Percentiles rank a stretch among this genome's conserved stretches.
Conservation (phyloP, 75 land plant species). For the Adiantum capillusveneris region DNA sequence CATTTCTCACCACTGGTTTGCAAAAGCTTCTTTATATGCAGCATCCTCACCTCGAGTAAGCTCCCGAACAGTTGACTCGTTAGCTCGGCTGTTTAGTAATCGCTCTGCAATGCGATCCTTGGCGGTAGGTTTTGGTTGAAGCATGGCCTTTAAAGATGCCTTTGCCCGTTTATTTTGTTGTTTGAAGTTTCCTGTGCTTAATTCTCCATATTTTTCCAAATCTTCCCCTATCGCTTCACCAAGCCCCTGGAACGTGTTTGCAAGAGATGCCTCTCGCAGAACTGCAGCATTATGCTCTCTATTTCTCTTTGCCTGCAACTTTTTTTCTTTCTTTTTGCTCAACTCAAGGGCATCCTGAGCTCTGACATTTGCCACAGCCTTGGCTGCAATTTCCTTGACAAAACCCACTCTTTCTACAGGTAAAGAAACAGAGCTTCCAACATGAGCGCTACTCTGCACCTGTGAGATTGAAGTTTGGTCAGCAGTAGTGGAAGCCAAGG, state of each 20-base stretch:
- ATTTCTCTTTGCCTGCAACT: conserved; percentile 27
- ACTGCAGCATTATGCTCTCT: conserved; percentile 80
- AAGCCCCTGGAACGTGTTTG: conserved; percentile 46
- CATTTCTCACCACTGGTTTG: conserved; percentile 79
- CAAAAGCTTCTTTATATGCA: conserved; percentile 56
- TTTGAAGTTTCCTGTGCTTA: background rate
- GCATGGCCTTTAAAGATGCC: conserved; percentile 57
- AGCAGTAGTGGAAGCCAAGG: conserved; percentile 7
- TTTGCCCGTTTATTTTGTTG: conserved; percentile 25
- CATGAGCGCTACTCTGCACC: background rate
- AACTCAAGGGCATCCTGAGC: conserved; percentile 41
- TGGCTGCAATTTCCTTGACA: conserved; percentile 30
- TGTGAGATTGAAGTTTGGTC: background rate
- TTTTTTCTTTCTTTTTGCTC: conserved; percentile 30
- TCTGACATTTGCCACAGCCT: conserved; percentile 81
- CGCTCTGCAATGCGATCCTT: conserved; percentile 64
- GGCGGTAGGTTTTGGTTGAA: conserved; percentile 53
- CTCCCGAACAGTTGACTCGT: conserved; percentile 36
- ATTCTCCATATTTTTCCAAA: conserved; percentile 13
- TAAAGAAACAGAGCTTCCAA: background rate
- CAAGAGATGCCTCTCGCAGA: conserved; percentile 55
- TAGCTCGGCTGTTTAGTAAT: conserved; percentile 45
- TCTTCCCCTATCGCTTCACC: conserved; percentile 35
- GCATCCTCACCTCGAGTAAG: conserved; percentile 48
- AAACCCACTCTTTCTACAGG: background rate